A percentile compares a stretch with the other conserved stretches of the same genome.
phyloP scores from a whole-genome alignment of 2,329 filamentous ascomycete species.

The Knoxdaviesia proteae region DNA sequence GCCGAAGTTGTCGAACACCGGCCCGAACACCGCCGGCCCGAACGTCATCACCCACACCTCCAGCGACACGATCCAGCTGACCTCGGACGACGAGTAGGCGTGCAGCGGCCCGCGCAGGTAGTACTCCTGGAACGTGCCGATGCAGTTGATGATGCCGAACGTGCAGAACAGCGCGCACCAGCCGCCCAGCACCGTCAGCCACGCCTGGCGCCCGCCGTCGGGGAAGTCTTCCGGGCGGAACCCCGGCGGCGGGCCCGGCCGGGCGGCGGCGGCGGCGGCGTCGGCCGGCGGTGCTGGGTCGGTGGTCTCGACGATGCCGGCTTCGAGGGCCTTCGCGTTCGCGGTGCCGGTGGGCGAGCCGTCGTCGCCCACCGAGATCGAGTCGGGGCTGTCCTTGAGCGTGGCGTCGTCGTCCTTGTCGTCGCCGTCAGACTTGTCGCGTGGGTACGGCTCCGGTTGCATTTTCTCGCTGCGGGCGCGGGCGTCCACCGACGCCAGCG shows the following conservation, averaged over 20 bases:
- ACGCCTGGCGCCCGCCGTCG: constrained; percentile 35
- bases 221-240: constrained; percentile 31
- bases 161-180: constrained; percentile 22
- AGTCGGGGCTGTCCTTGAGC: too few species aligned
- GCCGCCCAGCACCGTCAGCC: constrained; percentile 30
- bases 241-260: constrained; percentile 10
- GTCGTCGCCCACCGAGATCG: too few species aligned
- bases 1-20: constrained; percentile 43
- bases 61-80: constrained; percentile 39
- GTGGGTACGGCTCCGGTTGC: too few species aligned
- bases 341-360: too few species aligned
- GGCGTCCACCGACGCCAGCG: too few species aligned
- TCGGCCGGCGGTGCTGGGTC: too few species aligned
- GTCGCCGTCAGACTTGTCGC: too few species aligned
- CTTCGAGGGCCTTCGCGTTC: too few species aligned
- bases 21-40: constrained; percentile 32
- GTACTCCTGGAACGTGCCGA: constrained; percentile 38
- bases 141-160: constrained; percentile 21
- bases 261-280: too few species aligned
- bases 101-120: constrained; percentile 28
- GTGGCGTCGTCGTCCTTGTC: too few species aligned
- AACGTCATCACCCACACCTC: constrained; percentile 27
- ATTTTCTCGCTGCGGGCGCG: too few species aligned
- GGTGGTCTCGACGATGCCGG: too few species aligned
- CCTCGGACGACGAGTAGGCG: constrained; percentile 24